phyloP scores from a whole-genome alignment of 306 rosid genomes.

The Vigna angularis region DNA sequence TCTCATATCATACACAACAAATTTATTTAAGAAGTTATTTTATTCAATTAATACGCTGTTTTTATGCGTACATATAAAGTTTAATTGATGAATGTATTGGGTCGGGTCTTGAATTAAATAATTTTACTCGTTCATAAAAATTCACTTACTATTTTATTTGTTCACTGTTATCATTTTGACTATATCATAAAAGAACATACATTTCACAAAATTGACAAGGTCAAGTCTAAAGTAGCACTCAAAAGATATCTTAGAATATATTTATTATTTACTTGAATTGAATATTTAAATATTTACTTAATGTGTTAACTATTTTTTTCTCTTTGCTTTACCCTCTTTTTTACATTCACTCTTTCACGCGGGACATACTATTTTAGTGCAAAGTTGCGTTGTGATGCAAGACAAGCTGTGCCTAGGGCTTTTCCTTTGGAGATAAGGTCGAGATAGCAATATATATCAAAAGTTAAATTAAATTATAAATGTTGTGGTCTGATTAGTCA shows the following conservation, averaged over 20 bases:
- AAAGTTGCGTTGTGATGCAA: background rate
- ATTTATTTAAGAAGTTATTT: no score
- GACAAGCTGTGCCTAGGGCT: background rate
- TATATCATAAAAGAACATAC: background rate
- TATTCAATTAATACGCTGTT: no score
- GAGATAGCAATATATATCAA: background rate
- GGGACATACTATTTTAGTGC: background rate
- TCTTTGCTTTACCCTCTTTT: background rate
- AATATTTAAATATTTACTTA: background rate
- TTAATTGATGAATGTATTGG: no score
- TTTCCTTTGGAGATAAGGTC: background rate
- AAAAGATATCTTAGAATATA: background rate
- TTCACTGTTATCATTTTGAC: background rate
- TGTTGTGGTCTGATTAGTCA: background rate
- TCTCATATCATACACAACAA: no score
- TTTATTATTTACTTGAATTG: background rate
- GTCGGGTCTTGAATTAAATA: no score
- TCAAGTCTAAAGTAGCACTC: background rate
- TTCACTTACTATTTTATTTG: background rate
- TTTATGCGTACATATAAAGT: no score
- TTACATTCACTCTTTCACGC: background rate
- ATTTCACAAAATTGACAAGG: background rate
- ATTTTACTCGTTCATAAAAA: background rate
- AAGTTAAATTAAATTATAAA: background rate
- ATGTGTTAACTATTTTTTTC: background rate